These are phyloP conservation scores for Thelephora ganbajun DNA, from an alignment of 768 basidiomycete species.

Conservation along the genomic window DNA sequence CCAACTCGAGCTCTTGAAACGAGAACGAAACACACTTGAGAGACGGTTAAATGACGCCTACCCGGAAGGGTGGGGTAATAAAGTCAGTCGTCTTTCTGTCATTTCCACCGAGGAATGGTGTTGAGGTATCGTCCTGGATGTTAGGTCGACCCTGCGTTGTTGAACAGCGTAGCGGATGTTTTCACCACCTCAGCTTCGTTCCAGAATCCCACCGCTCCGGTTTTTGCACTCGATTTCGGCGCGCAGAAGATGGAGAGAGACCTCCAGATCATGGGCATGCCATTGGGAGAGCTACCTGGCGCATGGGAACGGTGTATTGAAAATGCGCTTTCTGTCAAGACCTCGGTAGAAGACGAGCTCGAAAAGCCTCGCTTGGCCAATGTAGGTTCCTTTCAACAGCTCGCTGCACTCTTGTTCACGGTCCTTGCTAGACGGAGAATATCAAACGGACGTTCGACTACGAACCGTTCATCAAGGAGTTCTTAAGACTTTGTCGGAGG, in stretches of 20 bases:
- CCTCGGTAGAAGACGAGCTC: constrained; percentile 36
- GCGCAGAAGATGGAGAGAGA: constrained; percentile 28
- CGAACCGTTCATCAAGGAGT: constrained; percentile 42
- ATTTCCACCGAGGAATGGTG: background rate
- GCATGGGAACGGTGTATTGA: constrained; percentile 36
- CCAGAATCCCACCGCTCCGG: constrained; percentile 13
- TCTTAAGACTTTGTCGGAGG: constrained; percentile 25
- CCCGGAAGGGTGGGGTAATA: constrained; percentile 24
- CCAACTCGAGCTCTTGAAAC: constrained; percentile 36
- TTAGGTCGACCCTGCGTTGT: constrained; percentile 28
- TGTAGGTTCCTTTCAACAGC: constrained; percentile 21
- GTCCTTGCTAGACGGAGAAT: constrained; percentile 32
- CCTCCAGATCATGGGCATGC: constrained; percentile 29
- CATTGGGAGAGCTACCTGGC: constrained; percentile 18
- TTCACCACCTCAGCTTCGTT: constrained; percentile 17
- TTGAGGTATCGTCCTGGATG: background rate
- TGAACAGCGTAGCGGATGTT: constrained; percentile 15
- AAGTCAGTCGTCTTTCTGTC: constrained; percentile 9
- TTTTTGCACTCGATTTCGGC: constrained; percentile 32
- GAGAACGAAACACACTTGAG: constrained; percentile 32
- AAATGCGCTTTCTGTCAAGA: constrained; percentile 22
- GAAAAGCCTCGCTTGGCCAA: constrained; percentile 26
- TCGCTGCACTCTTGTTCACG: background rate
- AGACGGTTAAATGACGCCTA: constrained; percentile 22
- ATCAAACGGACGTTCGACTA: constrained; percentile 49